Evolutionary conservation across 768 basidiomycete species (phyloP), one percentile per base, ranked within the genome.

Genomic region (Mycena capillaripes): DNA sequence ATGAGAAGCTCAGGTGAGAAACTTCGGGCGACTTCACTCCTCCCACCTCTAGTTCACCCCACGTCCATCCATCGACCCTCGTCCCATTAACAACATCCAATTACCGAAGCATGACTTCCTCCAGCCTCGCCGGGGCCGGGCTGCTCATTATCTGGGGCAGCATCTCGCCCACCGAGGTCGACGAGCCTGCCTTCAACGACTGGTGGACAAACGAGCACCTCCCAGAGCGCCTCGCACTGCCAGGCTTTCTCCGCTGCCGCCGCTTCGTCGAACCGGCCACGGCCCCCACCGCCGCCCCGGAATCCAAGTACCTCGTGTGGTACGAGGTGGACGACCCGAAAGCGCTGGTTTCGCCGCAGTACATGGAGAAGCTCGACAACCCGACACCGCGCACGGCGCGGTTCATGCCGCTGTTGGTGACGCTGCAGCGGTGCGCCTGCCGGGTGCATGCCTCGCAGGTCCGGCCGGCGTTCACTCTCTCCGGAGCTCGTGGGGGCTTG

Each of bases 171-270:
- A n/a, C 65, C 65, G 55, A 57, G 42, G 38, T 66, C 55, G 65
- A 66, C 42, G 65, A 66, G 65, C 65, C 56, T 52, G 55, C 42
- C 55, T 48, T 66, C 55, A 66, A 66, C 55, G 65, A 57, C 38
- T 66, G 65, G 65, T 66, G 65, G 65, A 66, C 65, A 66, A 66
- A 66, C 55, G 65, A 66, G 42, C 55, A 66, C 55, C 65, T 66
- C 65, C 65, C 65, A 19, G 55, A 66, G 56, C 65, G 65, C 65
- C 65, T 66, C 65, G 38, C 65, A 58, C 65, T 66, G 42, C 65
- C 65, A 57, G 65, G 65, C 65, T 66, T 66, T 48, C 65, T 66
- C 65, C 65, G 65, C 65, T 66, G 65, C 65, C 65, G 65, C 65
- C 65, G 65, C 65, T 66, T 66, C 65, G 29, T 57, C 56, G 55